Base-by-base conservation (phyloP, 768 basidiomycete genomes). In the Auricularia cornea region DNA sequence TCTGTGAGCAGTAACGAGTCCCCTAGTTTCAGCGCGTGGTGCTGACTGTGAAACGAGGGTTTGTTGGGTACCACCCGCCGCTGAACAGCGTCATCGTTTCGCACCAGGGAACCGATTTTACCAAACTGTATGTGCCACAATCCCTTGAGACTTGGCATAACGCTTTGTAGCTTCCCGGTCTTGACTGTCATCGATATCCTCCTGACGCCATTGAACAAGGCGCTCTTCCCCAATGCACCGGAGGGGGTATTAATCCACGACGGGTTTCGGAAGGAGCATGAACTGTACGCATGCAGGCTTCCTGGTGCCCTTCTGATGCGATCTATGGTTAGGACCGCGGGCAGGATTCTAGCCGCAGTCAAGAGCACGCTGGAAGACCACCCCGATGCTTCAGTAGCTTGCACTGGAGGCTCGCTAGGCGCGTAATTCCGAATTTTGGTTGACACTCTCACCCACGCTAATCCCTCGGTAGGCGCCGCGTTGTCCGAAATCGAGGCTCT, bases 201-300 rank as follows among this genome's bases (percentile, higher is more conserved):
- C 64, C 66, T 77, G 60, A 63, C 63, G 3, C 65, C 60, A 2
- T 67, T 82, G 51, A 61, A 80, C 64, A 23, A 78, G 0, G 67
- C 74, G 1, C 75, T 84, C 12, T 86, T 85, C 73, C 84, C 83
- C 0, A 82, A 82, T 1, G 60, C 85, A 4, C 68, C 69, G 44
- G 75, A 78, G 4, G 60, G 66, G 12, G 72, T 85, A 1, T 14
- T 76, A 66, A 77, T 75, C 3, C 84, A 86, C 64, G 64, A 63
- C 31, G 85, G 85, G 0, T 86, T 86, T 65, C 69, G 62, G 12
- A 66, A 68, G 1, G 77, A 73, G 3, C 84, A 86, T 3, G 75
- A 79, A 3, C 64, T 59, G 84, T 84, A 68, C 31, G 38, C 76
- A 63, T 28, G n/a, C 60, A 40, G 8, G 8, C 8, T 40, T 8